phyloP scores from a whole-genome alignment of 2,329 filamentous ascomycete species.

The Botrytis deweyae region DNA sequence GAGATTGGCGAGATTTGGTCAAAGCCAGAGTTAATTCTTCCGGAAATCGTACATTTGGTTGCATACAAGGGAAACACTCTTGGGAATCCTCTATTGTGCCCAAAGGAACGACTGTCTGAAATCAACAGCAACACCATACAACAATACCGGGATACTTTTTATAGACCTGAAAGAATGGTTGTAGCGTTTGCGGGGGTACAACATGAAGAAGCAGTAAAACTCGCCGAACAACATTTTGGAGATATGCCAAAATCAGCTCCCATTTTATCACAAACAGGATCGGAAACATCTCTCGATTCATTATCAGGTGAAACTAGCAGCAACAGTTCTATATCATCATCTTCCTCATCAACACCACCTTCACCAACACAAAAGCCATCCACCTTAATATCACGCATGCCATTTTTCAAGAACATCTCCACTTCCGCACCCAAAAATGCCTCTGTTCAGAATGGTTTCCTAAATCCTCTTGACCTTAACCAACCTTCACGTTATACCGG shows the following conservation, averaged over 20 bases:
- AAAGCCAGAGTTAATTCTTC: slow-evolving; percentile 93
- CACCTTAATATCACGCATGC: slow-evolving; percentile 75
- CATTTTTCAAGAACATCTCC: slow-evolving; percentile 87
- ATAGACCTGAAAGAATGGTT: slow-evolving; percentile 85
- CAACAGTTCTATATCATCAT: slow-evolving; percentile 42
- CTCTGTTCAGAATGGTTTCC: slow-evolving; percentile 50
- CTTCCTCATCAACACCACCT: slow-evolving; percentile 41
- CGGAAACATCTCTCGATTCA: slow-evolving; percentile 55
- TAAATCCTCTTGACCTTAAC: slow-evolving; percentile 47
- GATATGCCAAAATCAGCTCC: slow-evolving; percentile 69
- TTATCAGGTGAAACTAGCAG: slow-evolving; percentile 34
- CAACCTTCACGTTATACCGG: slow-evolving; percentile 83
- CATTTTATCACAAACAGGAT: slow-evolving; percentile 53
- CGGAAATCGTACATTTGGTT: slow-evolving; percentile 91
- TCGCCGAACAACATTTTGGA: slow-evolving; percentile 85
- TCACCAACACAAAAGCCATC: slow-evolving; percentile 53
- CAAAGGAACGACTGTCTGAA: slow-evolving; percentile 71
- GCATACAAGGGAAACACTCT: slow-evolving; percentile 96
- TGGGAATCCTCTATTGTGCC: slow-evolving; percentile 89
- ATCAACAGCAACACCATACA: slow-evolving; percentile 75
- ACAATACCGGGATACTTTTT: slow-evolving; percentile 80
- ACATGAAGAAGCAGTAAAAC: slow-evolving; percentile 73
- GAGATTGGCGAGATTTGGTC: slow-evolving; percentile 98
- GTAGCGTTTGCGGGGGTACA: slow-evolving; percentile 92
- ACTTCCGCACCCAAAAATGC: slow-evolving; percentile 67